phyloP scores from a whole-genome alignment of 306 rosid species.

The Cucumis melo region DNA sequence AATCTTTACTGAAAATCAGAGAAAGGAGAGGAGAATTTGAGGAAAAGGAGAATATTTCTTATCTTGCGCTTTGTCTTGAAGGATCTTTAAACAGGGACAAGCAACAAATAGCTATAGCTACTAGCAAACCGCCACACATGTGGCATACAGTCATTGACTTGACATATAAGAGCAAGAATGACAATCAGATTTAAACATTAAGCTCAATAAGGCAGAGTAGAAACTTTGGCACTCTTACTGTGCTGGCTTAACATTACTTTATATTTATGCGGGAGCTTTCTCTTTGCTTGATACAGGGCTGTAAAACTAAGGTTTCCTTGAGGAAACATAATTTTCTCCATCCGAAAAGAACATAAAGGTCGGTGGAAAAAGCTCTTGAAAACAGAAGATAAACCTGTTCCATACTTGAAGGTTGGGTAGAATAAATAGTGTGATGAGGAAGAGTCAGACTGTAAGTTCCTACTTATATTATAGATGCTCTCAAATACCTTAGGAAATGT shows the following conservation, averaged over 20 bases:
- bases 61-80: neutral
- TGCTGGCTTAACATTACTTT: neutral
- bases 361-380: slow-evolving; percentile 79
- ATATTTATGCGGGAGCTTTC: slow-evolving; percentile 1
- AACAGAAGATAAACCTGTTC: slow-evolving; percentile 73
- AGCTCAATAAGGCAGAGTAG: neutral
- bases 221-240: neutral
- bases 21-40: neutral
- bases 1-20: neutral
- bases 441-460: slow-evolving; percentile 41
- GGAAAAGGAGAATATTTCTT: neutral
- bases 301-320: slow-evolving; percentile 58
- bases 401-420: slow-evolving; percentile 80
- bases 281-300: slow-evolving; percentile 39
- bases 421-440: slow-evolving; percentile 74
- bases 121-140: neutral
- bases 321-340: too few relatives aligned
- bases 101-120: neutral
- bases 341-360: slow-evolving; percentile 60
- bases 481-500: neutral
- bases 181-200: neutral
- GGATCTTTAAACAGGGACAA: neutral
- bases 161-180: neutral
- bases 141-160: neutral
- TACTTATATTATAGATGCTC: neutral